These are phyloP conservation scores for Shiraia bambusicola DNA, from an alignment of 2,329 filamentous ascomycete genomes.

Conservation along the genomic window DNA sequence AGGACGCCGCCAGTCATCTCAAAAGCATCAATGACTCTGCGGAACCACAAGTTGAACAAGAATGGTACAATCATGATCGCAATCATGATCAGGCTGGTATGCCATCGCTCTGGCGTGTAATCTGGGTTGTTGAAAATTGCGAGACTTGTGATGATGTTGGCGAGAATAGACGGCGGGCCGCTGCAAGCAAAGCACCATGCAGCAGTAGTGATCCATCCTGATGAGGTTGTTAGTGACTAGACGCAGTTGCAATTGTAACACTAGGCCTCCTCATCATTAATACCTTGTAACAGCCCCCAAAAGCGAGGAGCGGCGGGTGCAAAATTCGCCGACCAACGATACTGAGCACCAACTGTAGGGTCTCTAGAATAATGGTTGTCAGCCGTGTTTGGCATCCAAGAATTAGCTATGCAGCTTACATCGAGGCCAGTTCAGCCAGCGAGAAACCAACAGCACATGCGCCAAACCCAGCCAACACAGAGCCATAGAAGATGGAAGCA, in stretches of 20 bases:
- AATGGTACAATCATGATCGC: conserved; percentile 44
- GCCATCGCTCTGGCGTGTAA: conserved; percentile 48
- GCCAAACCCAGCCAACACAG: conserved; percentile 28
- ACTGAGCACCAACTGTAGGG: conserved; percentile 38
- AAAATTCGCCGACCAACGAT: conserved; percentile 35
- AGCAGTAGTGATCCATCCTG: conserved; percentile 45
- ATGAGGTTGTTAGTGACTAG: conserved; percentile 31
- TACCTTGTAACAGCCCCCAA: conserved; percentile 35
- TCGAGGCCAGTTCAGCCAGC: conserved; percentile 34
- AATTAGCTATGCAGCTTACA: conserved; percentile 21
- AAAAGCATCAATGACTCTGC: conserved; percentile 47
- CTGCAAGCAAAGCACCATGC: conserved; percentile 41
- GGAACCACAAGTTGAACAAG: conserved; percentile 49
- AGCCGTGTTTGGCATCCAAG: too few relatives aligned
- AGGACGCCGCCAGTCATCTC: conserved; percentile 51
- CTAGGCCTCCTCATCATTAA: too few relatives aligned
- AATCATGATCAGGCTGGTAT: conserved; percentile 53
- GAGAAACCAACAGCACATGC: conserved; percentile 36
- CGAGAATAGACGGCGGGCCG: conserved; percentile 28
- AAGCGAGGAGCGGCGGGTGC: conserved; percentile 27
- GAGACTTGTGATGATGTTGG: conserved; percentile 29
- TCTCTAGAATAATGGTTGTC: conserved; percentile 18
- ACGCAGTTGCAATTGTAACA: background rate
- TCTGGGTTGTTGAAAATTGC: conserved; percentile 41
- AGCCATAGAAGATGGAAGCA: conserved; percentile 33